Conservation (phyloP, 257 asterid genomes). For the Ocimum tenuiflorum region DNA sequence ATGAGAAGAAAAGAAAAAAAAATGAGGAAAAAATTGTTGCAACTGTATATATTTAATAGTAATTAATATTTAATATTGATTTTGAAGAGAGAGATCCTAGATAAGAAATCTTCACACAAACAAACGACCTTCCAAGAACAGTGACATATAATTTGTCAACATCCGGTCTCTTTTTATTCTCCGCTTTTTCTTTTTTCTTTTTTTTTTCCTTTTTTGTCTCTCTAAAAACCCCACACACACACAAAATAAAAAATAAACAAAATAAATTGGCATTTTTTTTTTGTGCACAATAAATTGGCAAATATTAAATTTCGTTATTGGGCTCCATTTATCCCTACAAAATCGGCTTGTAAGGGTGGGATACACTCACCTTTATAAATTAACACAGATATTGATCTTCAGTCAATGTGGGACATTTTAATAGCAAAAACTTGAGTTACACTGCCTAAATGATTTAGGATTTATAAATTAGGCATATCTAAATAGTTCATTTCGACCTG, state of each 20-base stretch:
- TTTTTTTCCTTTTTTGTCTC: slow-evolving; percentile 31
- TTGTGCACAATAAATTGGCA: no score
- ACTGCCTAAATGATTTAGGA: no score
- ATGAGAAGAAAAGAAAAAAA: slow-evolving; percentile 14
- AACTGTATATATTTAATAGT: slow-evolving; percentile 23
- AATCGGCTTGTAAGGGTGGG: no score
- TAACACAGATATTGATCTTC: no score
- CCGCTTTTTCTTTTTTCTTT: slow-evolving; percentile 32
- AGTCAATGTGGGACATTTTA: no score
- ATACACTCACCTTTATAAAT: no score
- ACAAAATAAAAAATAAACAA: not conserved
- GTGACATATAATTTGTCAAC: slow-evolving; percentile 92
- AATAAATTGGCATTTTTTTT: no score
- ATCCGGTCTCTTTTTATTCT: slow-evolving; percentile 69
- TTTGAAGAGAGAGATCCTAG: slow-evolving; percentile 66
- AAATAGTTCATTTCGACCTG: no score
- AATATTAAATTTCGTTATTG: no score
- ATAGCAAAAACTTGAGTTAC: no score
- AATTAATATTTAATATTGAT: slow-evolving; percentile 18
- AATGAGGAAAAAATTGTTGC: slow-evolving; percentile 13
- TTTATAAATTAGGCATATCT: no score
- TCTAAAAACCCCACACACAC: not conserved
- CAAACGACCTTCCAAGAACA: slow-evolving; percentile 81
- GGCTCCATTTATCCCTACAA: no score
- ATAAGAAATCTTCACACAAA: slow-evolving; percentile 82